Base-by-base conservation (phyloP, 1,284 basidiomycete genomes). In the Fereydounia khargensis region DNA sequence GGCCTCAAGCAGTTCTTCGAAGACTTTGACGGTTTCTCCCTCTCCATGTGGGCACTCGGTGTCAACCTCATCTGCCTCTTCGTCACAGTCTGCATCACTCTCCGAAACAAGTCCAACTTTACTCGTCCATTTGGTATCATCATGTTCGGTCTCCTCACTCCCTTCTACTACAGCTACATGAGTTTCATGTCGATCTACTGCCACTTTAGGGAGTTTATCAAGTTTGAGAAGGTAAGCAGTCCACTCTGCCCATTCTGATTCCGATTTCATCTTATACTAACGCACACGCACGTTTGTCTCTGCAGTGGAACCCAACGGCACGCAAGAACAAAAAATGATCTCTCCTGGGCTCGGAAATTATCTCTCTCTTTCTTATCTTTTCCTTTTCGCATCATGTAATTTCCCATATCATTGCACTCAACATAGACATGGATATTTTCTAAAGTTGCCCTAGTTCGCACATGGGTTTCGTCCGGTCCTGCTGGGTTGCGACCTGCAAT, bases 141-240 rank as follows among this genome's bases (percentile, higher is more conserved):
- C 19, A 37, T 42, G 1, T 70, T 70, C 31, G 61, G 56, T 9
- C 20, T 62, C 8, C 22, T 61, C 6, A 42, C 61, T 1, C 58
- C 62, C 1, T 50, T 63, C 34, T 70, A 65, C 51, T 68, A 55
- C 49, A 60, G 45, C 38, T 49, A 47, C 23, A 53, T 65, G 27
- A 64, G 57, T 47, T 45, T 61, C 38, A 55, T 50, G 42, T 36
- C 51, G 21, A 67, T 70, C 45, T 68, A 64, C 36, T 62, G 58
- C 56, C 68, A 70, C 52, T 68, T 68, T 33, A 19, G 67, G 6
- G 59, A 70, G 42, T 52, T 70, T 13, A 41, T 61, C 53, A 59
- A 64, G 48, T 70, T 57, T 45, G 54, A 57, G 32, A 68, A 68
- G n/a, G n/a, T n/a, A n/a, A n/a, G n/a, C n/a, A n/a, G n/a, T n/a